Base-by-base conservation (phyloP, 345 rosid species). In the Triadica sebifera region DNA sequence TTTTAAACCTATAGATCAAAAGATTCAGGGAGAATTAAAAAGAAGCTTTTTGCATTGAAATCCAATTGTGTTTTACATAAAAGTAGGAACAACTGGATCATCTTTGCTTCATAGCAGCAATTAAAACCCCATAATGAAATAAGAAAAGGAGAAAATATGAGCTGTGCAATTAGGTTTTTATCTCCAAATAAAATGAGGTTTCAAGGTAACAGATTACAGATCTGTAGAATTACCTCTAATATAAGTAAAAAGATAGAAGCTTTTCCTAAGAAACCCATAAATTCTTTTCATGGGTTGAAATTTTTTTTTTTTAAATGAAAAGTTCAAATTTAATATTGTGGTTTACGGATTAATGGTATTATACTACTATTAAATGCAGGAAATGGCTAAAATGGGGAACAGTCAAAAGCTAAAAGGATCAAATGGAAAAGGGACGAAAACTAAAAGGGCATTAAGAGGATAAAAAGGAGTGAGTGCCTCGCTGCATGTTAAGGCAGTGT, bases 161-260 rank as follows among this genome's bases (percentile, higher is more conserved):
- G 37, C 9, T 13, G 43, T 34, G 43, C 46, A 73, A 71, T 53
- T 25, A 51, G 69, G 51, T 8, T 69, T n/a, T 74, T 6, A 47
- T 12, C 65, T 59, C 58, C 10, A 3, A 34, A 15, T n/a, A 22
- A 72, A 64, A 69, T 29, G 73, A 67, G 45, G 45, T 39, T 71
- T 73, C 24, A 46, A 73, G 43, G 72, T 25, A 49, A 75, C 77
- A 79, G 39, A 53, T 58, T n/a, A 57, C 20, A 65, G 81, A 77
- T 77, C 70, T 77, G 69, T 4, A 16, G 46, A 75, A 67, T 75
- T 65, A 74, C 52, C 79, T 64, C 41, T 16, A 16, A 0, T 5
- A 70, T 5, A 70, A 69, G 71, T 38, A 51, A 51, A 78, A 75
- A 77, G 76, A 66, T 53, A 6, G 59, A 68, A 73, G 24, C 78